These are phyloP conservation scores for Aaosphaeria pasadenensis DNA, from an alignment of 2,329 filamentous ascomycete species.

Conservation along the genomic window DNA sequence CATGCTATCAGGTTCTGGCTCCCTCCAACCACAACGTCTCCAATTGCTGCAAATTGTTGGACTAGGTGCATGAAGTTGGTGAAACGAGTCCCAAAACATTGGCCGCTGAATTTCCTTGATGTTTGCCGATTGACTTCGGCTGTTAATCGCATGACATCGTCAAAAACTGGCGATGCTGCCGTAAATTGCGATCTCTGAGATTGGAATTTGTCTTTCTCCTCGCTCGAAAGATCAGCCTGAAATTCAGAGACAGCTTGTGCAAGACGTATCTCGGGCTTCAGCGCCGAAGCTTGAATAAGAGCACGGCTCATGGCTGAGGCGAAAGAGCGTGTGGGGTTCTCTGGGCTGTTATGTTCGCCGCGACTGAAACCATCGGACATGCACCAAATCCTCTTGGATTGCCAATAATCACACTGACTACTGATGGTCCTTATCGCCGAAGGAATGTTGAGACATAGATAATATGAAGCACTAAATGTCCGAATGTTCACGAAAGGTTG, in stretches of 20 bases:
- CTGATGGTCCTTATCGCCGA: no score
- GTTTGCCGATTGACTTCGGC: background rate
- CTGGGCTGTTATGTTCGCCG: no score
- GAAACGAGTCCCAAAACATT: constrained; percentile 32
- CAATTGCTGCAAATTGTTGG: constrained; percentile 45
- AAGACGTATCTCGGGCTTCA: constrained; percentile 12
- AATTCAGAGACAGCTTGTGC: constrained; percentile 10
- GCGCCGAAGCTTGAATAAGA: background rate
- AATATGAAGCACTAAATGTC: no score
- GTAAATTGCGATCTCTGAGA: background rate
- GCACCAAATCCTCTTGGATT: no score
- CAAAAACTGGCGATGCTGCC: background rate
- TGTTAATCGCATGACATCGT: background rate
- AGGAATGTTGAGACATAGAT: no score
- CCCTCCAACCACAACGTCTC: constrained; percentile 41
- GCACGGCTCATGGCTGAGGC: background rate
- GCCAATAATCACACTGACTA: no score
- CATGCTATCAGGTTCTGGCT: constrained; percentile 46
- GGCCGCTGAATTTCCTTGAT: background rate
- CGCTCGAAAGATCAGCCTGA: constrained; percentile 5
- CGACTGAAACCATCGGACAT: no score
- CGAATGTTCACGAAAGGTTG: no score
- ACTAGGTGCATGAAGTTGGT: constrained; percentile 41
- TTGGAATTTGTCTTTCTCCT: constrained; percentile 7
- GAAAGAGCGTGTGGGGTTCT: no score